A percentile compares a stretch with the other conserved stretches of the same genome.
Conservation (phyloP, 225 moss, liverwort and hornwort genomes). For the Polytrichum commune region DNA sequence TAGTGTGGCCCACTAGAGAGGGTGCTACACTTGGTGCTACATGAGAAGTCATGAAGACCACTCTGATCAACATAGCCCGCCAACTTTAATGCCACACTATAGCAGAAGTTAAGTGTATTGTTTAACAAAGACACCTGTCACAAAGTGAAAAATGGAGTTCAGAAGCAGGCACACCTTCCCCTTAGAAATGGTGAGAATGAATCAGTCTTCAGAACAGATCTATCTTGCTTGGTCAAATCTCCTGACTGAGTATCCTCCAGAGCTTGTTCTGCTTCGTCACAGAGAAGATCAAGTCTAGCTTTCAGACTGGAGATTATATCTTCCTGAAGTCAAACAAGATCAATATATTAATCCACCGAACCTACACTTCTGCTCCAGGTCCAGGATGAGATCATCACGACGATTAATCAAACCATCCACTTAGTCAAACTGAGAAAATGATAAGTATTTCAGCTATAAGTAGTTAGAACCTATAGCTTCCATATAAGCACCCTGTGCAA, state of each 20-base stretch:
- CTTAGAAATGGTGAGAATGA: constrained; percentile 31
- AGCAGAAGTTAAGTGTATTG: not conserved
- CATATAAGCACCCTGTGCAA: too few relatives aligned
- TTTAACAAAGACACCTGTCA: not conserved
- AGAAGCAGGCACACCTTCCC: constrained; percentile 22
- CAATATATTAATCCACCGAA: not conserved
- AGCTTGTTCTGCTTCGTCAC: constrained; percentile 81
- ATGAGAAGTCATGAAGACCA: not conserved
- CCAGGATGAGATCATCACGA: too few relatives aligned
- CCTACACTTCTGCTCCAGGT: too few relatives aligned
- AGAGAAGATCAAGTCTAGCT: constrained; percentile 80
- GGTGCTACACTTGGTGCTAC: not conserved
- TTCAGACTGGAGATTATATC: constrained; percentile 79
- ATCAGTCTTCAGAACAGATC: constrained; percentile 15
- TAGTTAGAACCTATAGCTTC: too few relatives aligned
- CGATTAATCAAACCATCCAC: too few relatives aligned
- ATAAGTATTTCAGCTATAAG: too few relatives aligned
- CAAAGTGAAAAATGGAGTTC: not conserved
- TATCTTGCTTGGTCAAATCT: constrained; percentile 20
- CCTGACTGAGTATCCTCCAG: constrained; percentile 45
- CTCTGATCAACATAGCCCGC: not conserved
- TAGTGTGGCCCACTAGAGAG: too few relatives aligned
- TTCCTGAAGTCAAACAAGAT: constrained; percentile 37
- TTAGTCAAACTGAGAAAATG: too few relatives aligned
- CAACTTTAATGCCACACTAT: not conserved